Percentiles rank a stretch among this genome's conserved stretches.
Conservation (phyloP, 768 basidiomycete species). For the Macrolepiota dolichaula region DNA sequence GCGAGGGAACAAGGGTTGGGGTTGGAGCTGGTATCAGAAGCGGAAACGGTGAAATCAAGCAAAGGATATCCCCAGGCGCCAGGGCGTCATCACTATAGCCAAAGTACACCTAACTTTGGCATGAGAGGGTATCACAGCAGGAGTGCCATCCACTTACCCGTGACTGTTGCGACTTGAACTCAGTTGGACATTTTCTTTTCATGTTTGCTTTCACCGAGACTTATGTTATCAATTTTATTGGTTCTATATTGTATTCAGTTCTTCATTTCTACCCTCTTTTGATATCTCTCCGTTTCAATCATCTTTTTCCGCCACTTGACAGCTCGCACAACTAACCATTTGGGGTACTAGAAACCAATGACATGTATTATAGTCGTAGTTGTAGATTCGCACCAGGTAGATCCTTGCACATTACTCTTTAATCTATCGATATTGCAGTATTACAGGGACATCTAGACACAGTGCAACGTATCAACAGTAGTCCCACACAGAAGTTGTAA, state of each 20-base stretch:
- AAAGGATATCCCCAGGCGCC: neutral
- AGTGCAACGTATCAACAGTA: neutral
- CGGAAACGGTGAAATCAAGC: too few relatives aligned
- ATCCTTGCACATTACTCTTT: slow-evolving; percentile 6
- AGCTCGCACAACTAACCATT: neutral
- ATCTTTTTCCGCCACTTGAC: neutral
- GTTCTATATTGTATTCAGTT: too few relatives aligned
- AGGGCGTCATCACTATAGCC: slow-evolving; percentile 2
- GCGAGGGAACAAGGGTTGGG: slow-evolving; percentile 35
- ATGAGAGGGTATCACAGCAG: neutral
- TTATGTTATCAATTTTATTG: too few relatives aligned
- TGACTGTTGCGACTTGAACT: neutral
- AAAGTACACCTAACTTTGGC: neutral
- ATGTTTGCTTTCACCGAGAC: neutral
- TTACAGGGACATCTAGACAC: neutral
- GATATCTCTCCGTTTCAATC: neutral
- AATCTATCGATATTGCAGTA: neutral
- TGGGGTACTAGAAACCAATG: neutral
- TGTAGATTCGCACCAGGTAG: slow-evolving; percentile 4
- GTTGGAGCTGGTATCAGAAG: slow-evolving; percentile 19
- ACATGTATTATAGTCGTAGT: slow-evolving; percentile 2
- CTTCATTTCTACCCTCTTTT: neutral
- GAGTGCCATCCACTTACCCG: slow-evolving; percentile 8
- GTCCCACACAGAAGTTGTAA: neutral
- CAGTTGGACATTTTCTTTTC: neutral